Base-by-base conservation (phyloP, 2,329 filamentous ascomycete genomes). In the Bipolaris zeicola region DNA sequence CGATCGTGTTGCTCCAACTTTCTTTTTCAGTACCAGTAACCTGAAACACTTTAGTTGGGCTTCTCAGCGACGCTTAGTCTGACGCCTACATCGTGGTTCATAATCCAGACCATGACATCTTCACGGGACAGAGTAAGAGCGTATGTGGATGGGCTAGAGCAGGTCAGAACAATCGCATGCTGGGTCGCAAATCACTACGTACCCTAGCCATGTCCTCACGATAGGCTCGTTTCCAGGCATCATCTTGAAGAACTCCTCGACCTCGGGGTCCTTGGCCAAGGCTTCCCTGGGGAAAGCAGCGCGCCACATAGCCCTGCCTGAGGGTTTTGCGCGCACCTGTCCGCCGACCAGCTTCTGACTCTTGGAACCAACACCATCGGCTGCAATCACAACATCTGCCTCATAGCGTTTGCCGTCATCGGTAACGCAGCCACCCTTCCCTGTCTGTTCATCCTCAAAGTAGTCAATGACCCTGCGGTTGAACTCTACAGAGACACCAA, bases 91-190 rank as follows among this genome's bases (percentile, higher is more conserved):
- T 80, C 78, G 68, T 80, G 78, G 65, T 81, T 81, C 72, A 81
- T 77, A 66, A 81, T 80, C 79, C 79, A 81, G 20, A 81, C 79
- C 76, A 80, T 80, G 31, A 78, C 77, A 63, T 81, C 79, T 13
- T 77, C 75, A 6, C 79, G 74, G 7, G 76, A 79, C 31, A 81
- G 62, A 1, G 78, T 81, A 50, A 81, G 67, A 16, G 77, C 79
- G 52, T 81, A 81, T 2, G 79, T 80, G 22, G 68, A 72, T 2
- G 75, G 75, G 2, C 73, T 73, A 26, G 22, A 18, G 11, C 13
- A 13, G 20, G 37, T 67, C 34, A 70, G 57, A 43, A 45, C 16
- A 28, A 16, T 6, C n/a, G 5, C 20, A 3, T 18, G 26, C 3
- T 31, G 3, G 14, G 18, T 24, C 5, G 5, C 20, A n/a, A 7